phyloP scores from a whole-genome alignment of 192 early-diverging fungal species.

The Podila verticillata region DNA sequence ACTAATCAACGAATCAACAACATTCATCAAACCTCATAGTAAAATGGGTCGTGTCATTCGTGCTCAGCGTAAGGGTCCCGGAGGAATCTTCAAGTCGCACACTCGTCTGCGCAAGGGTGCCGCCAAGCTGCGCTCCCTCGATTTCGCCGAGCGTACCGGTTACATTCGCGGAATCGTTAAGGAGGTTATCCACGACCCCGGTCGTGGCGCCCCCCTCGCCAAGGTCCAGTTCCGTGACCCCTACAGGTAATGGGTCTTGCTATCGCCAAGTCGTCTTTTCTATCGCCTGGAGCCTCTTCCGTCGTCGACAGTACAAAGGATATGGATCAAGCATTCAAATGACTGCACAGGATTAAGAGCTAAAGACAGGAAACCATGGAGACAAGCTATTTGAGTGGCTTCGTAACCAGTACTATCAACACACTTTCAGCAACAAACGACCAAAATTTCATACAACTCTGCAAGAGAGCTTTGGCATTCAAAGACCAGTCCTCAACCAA shows the following conservation, averaged over 20 bases:
- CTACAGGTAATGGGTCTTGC: slow-evolving; percentile 59
- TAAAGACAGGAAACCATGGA: too few species aligned
- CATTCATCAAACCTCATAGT: slow-evolving; percentile 7
- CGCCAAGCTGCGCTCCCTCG: slow-evolving; percentile 93
- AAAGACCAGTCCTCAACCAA: too few species aligned
- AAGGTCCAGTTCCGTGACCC: slow-evolving; percentile 85
- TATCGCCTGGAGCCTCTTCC: neutral
- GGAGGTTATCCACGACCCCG: slow-evolving; percentile 99
- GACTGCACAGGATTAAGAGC: too few species aligned
- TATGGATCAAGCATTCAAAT: too few species aligned
- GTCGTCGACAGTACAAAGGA: neutral
- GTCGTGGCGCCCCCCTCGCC: slow-evolving; percentile 96
- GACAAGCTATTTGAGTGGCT: too few species aligned
- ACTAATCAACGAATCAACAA: slow-evolving; percentile 10
- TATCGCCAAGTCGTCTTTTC: neutral
- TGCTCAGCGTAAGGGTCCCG: slow-evolving; percentile 98
- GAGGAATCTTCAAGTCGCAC: slow-evolving; percentile 98
- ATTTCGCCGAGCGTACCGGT: slow-evolving; percentile 97
- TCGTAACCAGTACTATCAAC: too few species aligned
- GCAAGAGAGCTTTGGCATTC: too few species aligned
- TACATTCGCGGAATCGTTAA: slow-evolving; percentile 98
- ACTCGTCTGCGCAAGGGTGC: slow-evolving; percentile 93
- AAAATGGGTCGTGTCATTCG: slow-evolving; percentile 99
- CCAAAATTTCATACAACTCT: too few species aligned
- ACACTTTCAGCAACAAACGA: too few species aligned